These are phyloP conservation scores for Pinus taeda DNA, from an alignment of 75 land plant species.

Conservation along the genomic window DNA sequence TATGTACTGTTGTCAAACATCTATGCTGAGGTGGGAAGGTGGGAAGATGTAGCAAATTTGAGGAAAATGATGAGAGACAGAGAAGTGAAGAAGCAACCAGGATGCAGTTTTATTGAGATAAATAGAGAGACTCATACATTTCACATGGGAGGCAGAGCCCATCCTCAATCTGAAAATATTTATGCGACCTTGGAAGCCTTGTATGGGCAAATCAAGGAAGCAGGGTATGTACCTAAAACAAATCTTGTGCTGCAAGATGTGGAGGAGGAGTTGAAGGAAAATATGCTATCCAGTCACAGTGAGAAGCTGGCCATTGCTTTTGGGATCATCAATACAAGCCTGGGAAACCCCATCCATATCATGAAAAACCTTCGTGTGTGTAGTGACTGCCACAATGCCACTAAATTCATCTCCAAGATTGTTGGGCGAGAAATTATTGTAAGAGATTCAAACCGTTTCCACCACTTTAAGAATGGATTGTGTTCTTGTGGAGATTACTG, in stretches of 20 bases:
- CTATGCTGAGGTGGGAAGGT: constrained; percentile 35
- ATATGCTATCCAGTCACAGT: constrained; percentile 9
- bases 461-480: constrained; percentile 21
- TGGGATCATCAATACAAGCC: constrained; percentile 26
- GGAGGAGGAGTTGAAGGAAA: constrained; percentile 9
- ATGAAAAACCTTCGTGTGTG: constrained; percentile 20
- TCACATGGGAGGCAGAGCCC: constrained; percentile 10
- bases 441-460: constrained; percentile 20
- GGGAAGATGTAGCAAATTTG: constrained; percentile 24
- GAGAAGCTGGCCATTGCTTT: constrained; percentile 34
- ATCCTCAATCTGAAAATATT: constrained; percentile 13
- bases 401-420: constrained; percentile 20
- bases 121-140: constrained; percentile 11
- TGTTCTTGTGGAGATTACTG: constrained; percentile 26
- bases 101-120: constrained; percentile 14
- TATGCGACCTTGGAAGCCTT: constrained; percentile 9
- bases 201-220: constrained; percentile 7
- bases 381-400: constrained; percentile 21
- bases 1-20: constrained; percentile 40
- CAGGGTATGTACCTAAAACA: constrained; percentile 13
- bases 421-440: constrained; percentile 18
- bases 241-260: constrained; percentile 12
- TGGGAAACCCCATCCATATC: constrained; percentile 11
- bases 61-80: constrained; percentile 4
- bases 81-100: not conserved